Evolutionary conservation across 768 basidiomycete genomes (phyloP), one percentile per base, ranked within the genome.

Genomic region (Suillus discolor): DNA sequence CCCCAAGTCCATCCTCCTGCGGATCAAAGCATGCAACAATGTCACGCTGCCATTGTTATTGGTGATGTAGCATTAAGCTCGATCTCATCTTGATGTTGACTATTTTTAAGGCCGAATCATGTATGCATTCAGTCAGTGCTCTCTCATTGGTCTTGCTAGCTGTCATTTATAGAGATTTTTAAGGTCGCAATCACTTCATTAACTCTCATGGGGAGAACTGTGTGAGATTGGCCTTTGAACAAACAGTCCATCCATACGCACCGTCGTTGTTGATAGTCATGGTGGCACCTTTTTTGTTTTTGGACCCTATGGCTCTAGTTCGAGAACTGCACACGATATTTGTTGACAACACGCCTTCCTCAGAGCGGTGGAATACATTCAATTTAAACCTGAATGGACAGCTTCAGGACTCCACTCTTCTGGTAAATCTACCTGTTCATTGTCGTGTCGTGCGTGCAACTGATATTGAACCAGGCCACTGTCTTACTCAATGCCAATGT

Each of bases 401-500:
- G 67, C 84, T 85, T 79, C 77, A 83, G 67, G 83, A 84, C 62
- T 81, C 84, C 47, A 84, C 81, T 59, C 82, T 87, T 31, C 81
- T 84, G 64, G 88, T 88, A 63, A 61, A 84, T 66, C 45, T 6
- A 60, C n/a, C 7, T 15, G 15, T 41, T 31, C 7, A 16, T 36
- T 49, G 2, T 20, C 11, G 25, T 25, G 5, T 11, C 25, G 16
- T 18, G 15, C 39, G 18, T 60, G 25, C 23, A 13, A 42, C 13
- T 60, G 18, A 60, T 28, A 11, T 12, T 2, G 18, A 60, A 28
- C 25, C 39, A 87, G 85, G 80, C 79, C 1, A 84, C 83, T 2
- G 83, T 87, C 8, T 72, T 87, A 38, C 71, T 87, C 9, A 81
- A 80, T 31, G 83, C 83, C 2, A 85, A 86, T 61, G 82, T 88